Conservation (phyloP, 2,329 filamentous ascomycete species). For the Phaeosphaeria sp. region DNA sequence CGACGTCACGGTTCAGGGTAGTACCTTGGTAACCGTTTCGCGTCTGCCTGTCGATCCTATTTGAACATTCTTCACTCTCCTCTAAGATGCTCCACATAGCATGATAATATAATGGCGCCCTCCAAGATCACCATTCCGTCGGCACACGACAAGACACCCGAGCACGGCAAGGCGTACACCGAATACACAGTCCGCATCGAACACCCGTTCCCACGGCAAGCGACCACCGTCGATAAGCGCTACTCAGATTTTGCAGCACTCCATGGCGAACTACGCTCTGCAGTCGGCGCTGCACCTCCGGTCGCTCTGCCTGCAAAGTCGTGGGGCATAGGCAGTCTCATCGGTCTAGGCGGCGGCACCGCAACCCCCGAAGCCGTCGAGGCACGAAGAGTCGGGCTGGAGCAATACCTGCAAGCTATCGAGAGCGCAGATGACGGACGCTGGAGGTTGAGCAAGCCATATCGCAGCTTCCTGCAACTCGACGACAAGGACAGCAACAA, state of each 20-base stretch:
- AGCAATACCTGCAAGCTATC: conserved; percentile 75
- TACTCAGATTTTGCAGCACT: conserved; percentile 81
- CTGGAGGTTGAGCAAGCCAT: conserved; percentile 77
- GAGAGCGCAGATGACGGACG: conserved; percentile 75
- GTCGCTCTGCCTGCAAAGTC: conserved; percentile 73
- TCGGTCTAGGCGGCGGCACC: conserved; percentile 61
- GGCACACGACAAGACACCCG: conserved; percentile 59
- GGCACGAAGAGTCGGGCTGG: conserved; percentile 70
- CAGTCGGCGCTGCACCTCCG: conserved; percentile 70
- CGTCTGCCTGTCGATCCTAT: background rate
- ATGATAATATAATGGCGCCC: conserved; percentile 50
- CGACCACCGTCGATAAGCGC: conserved; percentile 78
- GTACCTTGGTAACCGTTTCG: background rate
- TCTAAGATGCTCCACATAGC: background rate
- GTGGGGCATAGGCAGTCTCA: conserved; percentile 68
- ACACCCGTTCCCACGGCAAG: conserved; percentile 77
- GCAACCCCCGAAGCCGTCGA: conserved; percentile 74
- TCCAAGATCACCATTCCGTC: conserved; percentile 56
- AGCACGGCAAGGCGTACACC: conserved; percentile 69
- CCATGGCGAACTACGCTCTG: conserved; percentile 66
- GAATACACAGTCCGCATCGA: conserved; percentile 80
- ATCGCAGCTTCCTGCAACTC: conserved; percentile 76
- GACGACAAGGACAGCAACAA: conserved; percentile 29
- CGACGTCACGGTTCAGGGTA: background rate
- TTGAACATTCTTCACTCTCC: background rate